Base-by-base conservation (phyloP, 306 rosid genomes). In the Cyclanthera cordifolia region DNA sequence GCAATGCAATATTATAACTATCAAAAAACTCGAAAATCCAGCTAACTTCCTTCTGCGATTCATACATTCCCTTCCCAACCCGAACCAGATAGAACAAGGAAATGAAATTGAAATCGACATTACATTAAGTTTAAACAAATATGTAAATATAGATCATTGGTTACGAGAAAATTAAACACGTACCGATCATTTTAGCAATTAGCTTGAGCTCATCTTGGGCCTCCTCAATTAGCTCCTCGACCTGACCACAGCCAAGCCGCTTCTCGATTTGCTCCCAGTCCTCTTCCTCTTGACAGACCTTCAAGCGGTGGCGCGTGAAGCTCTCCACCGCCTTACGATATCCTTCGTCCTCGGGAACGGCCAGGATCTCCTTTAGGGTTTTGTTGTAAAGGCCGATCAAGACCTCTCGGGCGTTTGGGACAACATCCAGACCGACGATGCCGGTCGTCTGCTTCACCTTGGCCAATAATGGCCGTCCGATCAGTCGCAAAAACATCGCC, bases 161-260 rank as follows among this genome's bases (percentile, higher is more conserved):
- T 53, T 39, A n/a, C n/a, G n/a, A 25, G 1, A 4, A 15, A 13
- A 8, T 7, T 9, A 52, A 1, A 41, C 1, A 64, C 80, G 4
- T 69, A 93, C 96, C 95, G 78, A 86, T 86, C 91, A 93, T 82
- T 66, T 83, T 70, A 49, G 74, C 81, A 52, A 90, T 83, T 73
- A 88, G 96, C 17, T 76, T 85, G 83, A 94, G 96, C 74, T 88
- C 97, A 68, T 94, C 99, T 14, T 71, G 82, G 14, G 97, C 99
- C 70, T 94, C 97, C 70, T 94, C 97, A 68, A 94, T 90, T 73
- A 94, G 97, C 74, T 94, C 97, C 82, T 94, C 96, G 23, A 94
- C 91, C 84, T 90, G 96, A 25, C 97, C 96, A 67, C 95, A 94
- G 8, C 84, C 90, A 8, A 94, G 82, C 4, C 84, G 81, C 77